These are phyloP conservation scores for Dioscorea alata DNA, from an alignment of 106 monocot species.

Conservation along the genomic window DNA sequence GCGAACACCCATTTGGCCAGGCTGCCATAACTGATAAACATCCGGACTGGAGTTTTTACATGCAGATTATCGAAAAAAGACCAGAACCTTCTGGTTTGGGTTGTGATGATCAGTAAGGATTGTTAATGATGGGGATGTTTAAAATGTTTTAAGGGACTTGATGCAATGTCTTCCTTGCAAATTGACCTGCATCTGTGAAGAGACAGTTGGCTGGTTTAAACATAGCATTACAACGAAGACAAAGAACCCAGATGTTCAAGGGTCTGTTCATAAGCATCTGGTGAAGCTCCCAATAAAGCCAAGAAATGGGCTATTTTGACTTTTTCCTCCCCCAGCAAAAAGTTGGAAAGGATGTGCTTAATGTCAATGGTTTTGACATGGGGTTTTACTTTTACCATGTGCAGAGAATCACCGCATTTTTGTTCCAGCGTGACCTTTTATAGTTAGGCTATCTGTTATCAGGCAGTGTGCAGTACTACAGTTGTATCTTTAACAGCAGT, in stretches of 20 bases:
- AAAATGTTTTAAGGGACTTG: neutral
- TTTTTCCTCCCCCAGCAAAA: neutral
- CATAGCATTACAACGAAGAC: neutral
- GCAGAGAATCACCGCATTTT: neutral
- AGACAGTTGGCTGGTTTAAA: neutral
- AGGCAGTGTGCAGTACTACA: neutral
- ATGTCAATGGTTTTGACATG: neutral
- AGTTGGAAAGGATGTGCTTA: neutral
- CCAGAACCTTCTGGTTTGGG: constrained; percentile 9
- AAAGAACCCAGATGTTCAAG: neutral
- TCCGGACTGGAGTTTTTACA: constrained; percentile 68
- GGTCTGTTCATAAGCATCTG: neutral
- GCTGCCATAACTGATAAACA: constrained; percentile 31
- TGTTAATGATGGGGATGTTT: neutral
- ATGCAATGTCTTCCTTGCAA: neutral
- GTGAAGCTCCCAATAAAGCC: no score
- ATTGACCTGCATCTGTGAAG: neutral
- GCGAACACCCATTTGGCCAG: constrained; percentile 69
- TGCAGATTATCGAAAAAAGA: constrained; percentile 31
- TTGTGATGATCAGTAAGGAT: neutral
- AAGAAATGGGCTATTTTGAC: no score
- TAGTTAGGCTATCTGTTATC: neutral
- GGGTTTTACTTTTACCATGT: neutral
- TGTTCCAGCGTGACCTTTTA: neutral
- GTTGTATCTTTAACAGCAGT: neutral